Evolutionary conservation across 805 yeast species (phyloP).

Genomic region (Torulaspora delbrueckii): DNA sequence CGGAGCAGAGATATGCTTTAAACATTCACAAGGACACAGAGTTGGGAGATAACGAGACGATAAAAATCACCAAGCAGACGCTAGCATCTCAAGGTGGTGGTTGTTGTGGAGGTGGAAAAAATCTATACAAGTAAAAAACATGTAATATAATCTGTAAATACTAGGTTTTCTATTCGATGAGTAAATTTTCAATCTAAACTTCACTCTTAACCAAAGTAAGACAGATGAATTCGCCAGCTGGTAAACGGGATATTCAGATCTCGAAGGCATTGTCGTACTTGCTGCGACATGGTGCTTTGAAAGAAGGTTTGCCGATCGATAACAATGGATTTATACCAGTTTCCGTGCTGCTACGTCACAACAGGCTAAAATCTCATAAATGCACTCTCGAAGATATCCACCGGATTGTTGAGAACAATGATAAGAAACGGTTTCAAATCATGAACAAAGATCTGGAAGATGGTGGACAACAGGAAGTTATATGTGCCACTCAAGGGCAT

Average conservation of each 20-base stretch:
- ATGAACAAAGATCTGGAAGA: conserved; percentile 18
- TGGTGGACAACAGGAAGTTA: conserved; percentile 31
- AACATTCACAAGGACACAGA: conserved; percentile 80
- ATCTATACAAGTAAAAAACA: conserved; percentile 10
- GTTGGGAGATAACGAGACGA: conserved; percentile 82
- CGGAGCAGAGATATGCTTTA: conserved; percentile 37
- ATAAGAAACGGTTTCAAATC: conserved; percentile 66
- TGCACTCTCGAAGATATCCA: conserved; percentile 54
- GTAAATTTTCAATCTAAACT: neutral
- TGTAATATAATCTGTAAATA: conserved; percentile 3
- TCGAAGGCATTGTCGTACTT: conserved; percentile 74
- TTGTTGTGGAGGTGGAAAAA: conserved; percentile 48
- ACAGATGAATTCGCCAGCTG: neutral
- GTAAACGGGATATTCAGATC: conserved; percentile 47
- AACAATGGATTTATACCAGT: conserved; percentile 61
- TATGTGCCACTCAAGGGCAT: conserved; percentile 96
- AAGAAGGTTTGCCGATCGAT: conserved; percentile 62
- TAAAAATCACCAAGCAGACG: conserved; percentile 48
- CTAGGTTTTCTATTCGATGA: neutral
- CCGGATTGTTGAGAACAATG: conserved; percentile 58
- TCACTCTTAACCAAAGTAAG: neutral
- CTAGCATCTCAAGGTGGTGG: conserved; percentile 51
- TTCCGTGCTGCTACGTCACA: conserved; percentile 48
- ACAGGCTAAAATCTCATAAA: conserved; percentile 51
- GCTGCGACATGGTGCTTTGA: conserved; percentile 78